Base-by-base conservation (phyloP, 2,329 filamentous ascomycete genomes). In the Cladophialophora yegresii region DNA sequence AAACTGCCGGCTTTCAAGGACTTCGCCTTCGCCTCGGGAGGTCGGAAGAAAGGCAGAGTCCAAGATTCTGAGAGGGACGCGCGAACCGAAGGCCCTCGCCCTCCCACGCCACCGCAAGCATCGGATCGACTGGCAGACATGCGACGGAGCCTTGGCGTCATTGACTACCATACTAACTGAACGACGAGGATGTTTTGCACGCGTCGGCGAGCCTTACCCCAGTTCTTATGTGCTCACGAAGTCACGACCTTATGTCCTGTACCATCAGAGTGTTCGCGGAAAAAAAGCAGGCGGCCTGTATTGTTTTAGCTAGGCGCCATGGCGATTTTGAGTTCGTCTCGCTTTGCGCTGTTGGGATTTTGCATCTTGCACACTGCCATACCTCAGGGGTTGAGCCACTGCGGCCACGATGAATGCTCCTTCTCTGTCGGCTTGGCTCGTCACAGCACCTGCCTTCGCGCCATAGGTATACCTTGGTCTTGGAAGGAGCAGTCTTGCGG, bases 111-210 rank as follows among this genome's bases (percentile, higher is more conserved):
- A 28, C 33, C 54, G n/a, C 51, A 64, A 12, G 58, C 55, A 5
- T 58, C 64, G 4, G 66, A 68, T n/a, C 58, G 66, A 26, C 22
- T 66, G 36, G 61, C 66, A 12, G 63, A 68, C 23, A 68, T 68
- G 66, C 47, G 66, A 55, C 50, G 65, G 33, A 68, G 66, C 50
- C 53, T 68, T 6, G 66, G 66, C 3, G 64, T 68, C n/a, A 54
- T 61, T 45, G 57, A 59, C 28, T 59, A 51, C 12, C 57, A 36
- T 30, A 28, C 26, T 10, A 28, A 28, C 20, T 59, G 57, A 61
- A 45, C 20, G 13, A 56, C n/a, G 16, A 43, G 54, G 47, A 26
- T n/a, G 20, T 6, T 13, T 54, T 28, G 16, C 13, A 23, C 13
- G 54, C 23, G 23, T n/a, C 33, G 4, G 13, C 20, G 6, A 30